These are phyloP conservation scores for Sporisorium graminicola DNA, from an alignment of 1,284 basidiomycete genomes.

Conservation along the genomic window DNA sequence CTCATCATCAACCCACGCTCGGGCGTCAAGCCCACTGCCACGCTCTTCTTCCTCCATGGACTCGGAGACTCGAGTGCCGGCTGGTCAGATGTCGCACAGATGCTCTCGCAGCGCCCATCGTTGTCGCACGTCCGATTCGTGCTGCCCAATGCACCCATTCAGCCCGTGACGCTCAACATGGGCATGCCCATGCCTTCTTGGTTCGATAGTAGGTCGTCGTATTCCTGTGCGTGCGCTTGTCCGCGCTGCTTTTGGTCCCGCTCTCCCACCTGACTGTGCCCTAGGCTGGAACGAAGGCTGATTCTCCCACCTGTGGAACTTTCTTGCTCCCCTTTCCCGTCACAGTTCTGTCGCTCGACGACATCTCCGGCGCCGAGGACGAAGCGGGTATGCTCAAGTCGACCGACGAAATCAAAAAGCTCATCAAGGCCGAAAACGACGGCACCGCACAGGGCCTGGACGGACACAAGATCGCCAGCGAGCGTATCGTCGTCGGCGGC, in stretches of 20 bases:
- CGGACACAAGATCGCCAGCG: constrained; percentile 53
- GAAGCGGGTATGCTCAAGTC: constrained; percentile 64
- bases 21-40: constrained; percentile 62
- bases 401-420: constrained; percentile 53
- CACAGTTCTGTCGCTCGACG: constrained; percentile 54
- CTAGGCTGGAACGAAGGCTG: background rate
- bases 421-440: constrained; percentile 64
- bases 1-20: constrained; percentile 63
- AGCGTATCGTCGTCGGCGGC: constrained; percentile 64
- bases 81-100: constrained; percentile 67
- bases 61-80: constrained; percentile 67
- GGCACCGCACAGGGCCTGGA: constrained; percentile 56
- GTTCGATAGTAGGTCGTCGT: constrained; percentile 67
- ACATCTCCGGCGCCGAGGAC: constrained; percentile 63
- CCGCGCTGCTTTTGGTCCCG: constrained; percentile 1
- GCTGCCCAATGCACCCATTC: constrained; percentile 67
- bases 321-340: background rate
- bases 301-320: background rate
- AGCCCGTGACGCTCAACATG: constrained; percentile 68
- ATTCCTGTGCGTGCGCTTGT: constrained; percentile 46
- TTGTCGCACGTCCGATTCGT: constrained; percentile 67
- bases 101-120: constrained; percentile 63
- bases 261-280: background rate
- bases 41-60: constrained; percentile 66
- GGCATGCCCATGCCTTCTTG: constrained; percentile 68